Evolutionary conservation across 352 stramenopile species (phyloP), one percentile per base, ranked within the genome.

Genomic region (Pythium rishiriense): DNA sequence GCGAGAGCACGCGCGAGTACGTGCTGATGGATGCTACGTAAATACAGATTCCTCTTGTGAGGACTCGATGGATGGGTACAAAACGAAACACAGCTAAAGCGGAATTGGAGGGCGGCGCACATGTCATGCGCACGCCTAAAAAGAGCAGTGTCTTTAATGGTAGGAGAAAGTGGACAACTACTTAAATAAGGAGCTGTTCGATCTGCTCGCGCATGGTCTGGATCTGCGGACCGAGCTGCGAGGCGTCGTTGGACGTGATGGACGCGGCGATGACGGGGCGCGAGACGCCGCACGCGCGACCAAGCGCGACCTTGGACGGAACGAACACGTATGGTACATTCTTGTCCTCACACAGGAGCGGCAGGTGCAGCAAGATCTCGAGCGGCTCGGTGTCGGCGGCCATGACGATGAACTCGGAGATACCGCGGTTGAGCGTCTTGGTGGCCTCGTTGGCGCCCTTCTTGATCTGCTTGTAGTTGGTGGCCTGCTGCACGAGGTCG

Each of bases 381-480:
- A 99, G 93, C 8, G 98, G 98, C 81, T 99, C 97, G 22, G 98
- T 98, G 86, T 99, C 98, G 29, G 97, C 98, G 39, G 97, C 91
- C 96, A 99, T 99, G 75, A 99, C 91, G 76, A 99, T 99, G 73
- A 99, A 98, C 84, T 99, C 98, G 53, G 92, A 98, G 78, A 99
- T 99, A 65, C 98, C 98, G 61, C 98, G 94, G 85, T 99, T 99
- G 55, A 99, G 79, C 22, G 97, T 99, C 86, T 99, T 99, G 72
- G 98, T 99, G 68, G 98, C 97, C 73, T 99, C 98, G 85, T 99
- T 99, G 58, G 98, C 98, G 55, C 98, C 98, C 87, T 99, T 99
- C 84, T 99, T 99, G 69, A 99, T 98, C 83, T 99, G 98, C 90
- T 99, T 99, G 93, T 99, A 99, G 83, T 99, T 99, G 69, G 93